Percentiles rank a stretch among this genome's conserved stretches.
These are phyloP conservation scores for Bruguiera sexangula DNA, from an alignment of 345 rosid genomes.

Conservation along the genomic window DNA sequence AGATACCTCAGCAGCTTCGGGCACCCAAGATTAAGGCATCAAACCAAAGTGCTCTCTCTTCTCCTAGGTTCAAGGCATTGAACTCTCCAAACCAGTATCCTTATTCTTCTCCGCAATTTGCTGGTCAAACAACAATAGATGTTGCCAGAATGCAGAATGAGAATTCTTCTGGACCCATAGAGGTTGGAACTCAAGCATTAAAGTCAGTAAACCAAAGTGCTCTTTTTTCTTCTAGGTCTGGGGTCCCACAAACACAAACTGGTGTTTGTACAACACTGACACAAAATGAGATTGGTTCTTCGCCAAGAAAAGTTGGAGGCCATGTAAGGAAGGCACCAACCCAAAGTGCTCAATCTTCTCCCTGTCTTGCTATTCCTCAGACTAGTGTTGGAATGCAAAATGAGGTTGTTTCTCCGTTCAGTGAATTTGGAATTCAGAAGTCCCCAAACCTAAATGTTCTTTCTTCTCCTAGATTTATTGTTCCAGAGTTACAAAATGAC, in stretches of 20 bases:
- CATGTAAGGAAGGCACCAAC: conserved; percentile 18
- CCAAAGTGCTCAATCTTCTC: conserved; percentile 33
- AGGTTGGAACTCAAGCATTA: conserved; percentile 31
- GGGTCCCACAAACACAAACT: conserved; percentile 10
- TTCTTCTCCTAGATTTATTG: no score
- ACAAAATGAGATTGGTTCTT: conserved; percentile 13
- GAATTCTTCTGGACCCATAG: conserved; percentile 24
- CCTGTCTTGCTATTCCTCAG: conserved; percentile 26
- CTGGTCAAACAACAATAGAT: conserved; percentile 8
- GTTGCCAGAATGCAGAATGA: conserved; percentile 18
- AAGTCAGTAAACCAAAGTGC: conserved; percentile 25
- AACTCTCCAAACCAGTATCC: conserved; percentile 23
- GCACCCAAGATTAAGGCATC: conserved; percentile 37
- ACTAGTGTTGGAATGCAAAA: conserved; percentile 18
- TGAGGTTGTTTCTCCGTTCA: conserved; percentile 28
- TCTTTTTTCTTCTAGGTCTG: conserved; percentile 16
- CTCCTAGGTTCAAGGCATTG: conserved; percentile 15
- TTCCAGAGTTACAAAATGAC: conserved; percentile 12
- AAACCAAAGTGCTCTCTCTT: conserved; percentile 23
- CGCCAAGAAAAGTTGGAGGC: conserved; percentile 19
- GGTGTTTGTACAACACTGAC: conserved; percentile 9
- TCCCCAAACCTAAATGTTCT: no score
- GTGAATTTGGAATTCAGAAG: conserved; percentile 37
- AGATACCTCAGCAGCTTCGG: conserved; percentile 37
- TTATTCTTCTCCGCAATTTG: conserved; percentile 38